These are phyloP conservation scores for Simplicillium aogashimaense DNA, from an alignment of 2,329 filamentous ascomycete genomes.

Conservation along the genomic window DNA sequence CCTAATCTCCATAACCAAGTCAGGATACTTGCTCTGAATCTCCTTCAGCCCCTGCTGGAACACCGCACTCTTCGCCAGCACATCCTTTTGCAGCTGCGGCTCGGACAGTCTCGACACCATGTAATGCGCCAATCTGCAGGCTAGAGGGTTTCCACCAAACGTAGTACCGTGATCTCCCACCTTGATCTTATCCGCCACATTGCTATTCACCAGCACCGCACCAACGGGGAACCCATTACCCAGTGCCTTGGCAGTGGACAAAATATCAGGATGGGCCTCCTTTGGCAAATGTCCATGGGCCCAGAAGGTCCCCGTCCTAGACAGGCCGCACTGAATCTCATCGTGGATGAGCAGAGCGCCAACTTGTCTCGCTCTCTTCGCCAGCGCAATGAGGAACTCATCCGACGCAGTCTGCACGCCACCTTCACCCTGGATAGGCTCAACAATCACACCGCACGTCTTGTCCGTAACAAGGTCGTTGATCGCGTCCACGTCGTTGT, in stretches of 20 bases:
- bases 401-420: constrained; percentile 77
- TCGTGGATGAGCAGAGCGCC: constrained; percentile 88
- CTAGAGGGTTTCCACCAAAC: constrained; percentile 86
- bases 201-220: constrained; percentile 41
- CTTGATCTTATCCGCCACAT: constrained; percentile 30
- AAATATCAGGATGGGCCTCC: constrained; percentile 82
- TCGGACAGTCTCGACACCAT: constrained; percentile 71
- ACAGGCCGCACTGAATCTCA: constrained; percentile 92
- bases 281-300: constrained; percentile 67
- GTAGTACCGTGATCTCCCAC: constrained; percentile 85
- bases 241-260: constrained; percentile 91
- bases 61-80: constrained; percentile 53
- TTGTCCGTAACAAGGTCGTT: constrained; percentile 66
- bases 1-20: constrained; percentile 66
- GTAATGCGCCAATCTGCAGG: constrained; percentile 74
- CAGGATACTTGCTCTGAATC: constrained; percentile 45
- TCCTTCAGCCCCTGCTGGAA: constrained; percentile 37
- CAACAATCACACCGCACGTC: constrained; percentile 90
- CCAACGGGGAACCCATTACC: constrained; percentile 96
- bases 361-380: constrained; percentile 73
- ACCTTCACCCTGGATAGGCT: constrained; percentile 96
- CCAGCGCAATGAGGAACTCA: constrained; percentile 78
- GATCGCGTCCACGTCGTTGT: constrained; percentile 70
- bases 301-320: constrained; percentile 83
- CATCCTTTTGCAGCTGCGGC: constrained; percentile 56